These are phyloP conservation scores for Fusarium equiseti DNA, from an alignment of 2,329 filamentous ascomycete species.

Conservation along the genomic window DNA sequence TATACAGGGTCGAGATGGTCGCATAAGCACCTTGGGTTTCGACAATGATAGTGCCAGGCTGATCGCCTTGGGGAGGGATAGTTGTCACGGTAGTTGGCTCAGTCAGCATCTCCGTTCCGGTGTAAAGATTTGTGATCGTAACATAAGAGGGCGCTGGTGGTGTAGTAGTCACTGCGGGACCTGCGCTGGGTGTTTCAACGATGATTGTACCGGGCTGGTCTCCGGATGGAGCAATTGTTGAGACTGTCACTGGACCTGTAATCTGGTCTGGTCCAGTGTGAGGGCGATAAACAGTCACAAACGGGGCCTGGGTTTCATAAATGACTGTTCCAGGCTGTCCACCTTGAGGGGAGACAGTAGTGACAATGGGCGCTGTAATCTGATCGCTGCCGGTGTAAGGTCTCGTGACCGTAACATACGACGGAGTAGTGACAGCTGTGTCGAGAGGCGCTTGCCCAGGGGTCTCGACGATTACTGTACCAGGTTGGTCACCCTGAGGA, in stretches of 20 bases:
- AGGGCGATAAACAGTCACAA: conserved; percentile 10
- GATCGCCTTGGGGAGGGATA: conserved; percentile 13
- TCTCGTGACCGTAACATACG: conserved; percentile 25
- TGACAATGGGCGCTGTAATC: conserved; percentile 11
- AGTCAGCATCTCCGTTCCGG: conserved; percentile 18
- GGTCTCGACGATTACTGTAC: conserved; percentile 29
- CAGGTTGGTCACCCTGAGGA: conserved; percentile 26
- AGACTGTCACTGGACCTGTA: conserved; percentile 26
- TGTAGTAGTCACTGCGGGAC: conserved; percentile 21
- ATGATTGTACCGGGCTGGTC: conserved; percentile 28
- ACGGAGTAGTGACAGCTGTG: not conserved
- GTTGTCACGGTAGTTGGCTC: conserved; percentile 22
- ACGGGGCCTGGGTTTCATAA: conserved; percentile 24
- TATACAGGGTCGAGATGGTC: conserved; percentile 22
- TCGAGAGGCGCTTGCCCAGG: not conserved
- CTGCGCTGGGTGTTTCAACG: conserved; percentile 15
- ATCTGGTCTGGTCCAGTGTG: conserved; percentile 22
- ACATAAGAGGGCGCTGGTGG: conserved; percentile 25
- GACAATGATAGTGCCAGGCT: conserved; percentile 24
- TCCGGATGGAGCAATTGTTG: conserved; percentile 19
- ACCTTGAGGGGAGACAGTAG: conserved; percentile 18
- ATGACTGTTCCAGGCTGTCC: conserved; percentile 30
- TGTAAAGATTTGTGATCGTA: conserved; percentile 23
- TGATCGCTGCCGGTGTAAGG: conserved; percentile 15
- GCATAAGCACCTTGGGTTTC: conserved; percentile 14